phyloP scores from a whole-genome alignment of 1,284 basidiomycete genomes.

The Takashimella koratensis region DNA sequence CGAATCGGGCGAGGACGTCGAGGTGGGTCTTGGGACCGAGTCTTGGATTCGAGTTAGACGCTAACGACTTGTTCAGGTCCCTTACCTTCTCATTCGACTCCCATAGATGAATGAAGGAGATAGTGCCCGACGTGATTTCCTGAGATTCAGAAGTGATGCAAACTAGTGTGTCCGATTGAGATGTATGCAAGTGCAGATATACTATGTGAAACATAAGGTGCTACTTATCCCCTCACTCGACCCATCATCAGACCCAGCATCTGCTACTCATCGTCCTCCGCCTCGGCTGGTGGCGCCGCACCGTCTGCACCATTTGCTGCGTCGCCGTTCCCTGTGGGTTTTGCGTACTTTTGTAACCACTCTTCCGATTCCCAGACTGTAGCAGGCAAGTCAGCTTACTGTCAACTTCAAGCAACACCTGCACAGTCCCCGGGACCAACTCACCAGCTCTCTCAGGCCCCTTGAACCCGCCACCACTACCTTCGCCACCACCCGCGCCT shows the following conservation, averaged over 20 bases:
- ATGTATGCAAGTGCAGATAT: slow-evolving; percentile 1
- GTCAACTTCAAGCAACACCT: background rate
- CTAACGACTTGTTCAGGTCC: slow-evolving; percentile 13
- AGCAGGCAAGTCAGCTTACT: background rate
- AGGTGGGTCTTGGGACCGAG: slow-evolving; percentile 22
- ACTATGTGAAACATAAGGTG: too few species aligned
- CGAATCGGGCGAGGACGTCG: slow-evolving; percentile 68
- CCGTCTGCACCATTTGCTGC: slow-evolving; percentile 7
- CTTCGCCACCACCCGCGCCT: slow-evolving; percentile 12
- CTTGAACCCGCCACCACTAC: slow-evolving; percentile 18
- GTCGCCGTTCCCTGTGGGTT: slow-evolving; percentile 24
- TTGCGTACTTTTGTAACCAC: slow-evolving; percentile 43
- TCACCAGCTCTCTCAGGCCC: slow-evolving; percentile 39
- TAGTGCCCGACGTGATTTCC: background rate
- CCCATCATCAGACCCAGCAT: too few species aligned
- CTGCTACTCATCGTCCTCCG: slow-evolving; percentile 2
- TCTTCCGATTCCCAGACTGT: slow-evolving; percentile 48
- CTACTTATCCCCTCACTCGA: too few species aligned
- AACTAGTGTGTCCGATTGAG: background rate
- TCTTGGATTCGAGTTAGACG: background rate
- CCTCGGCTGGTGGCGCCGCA: too few species aligned
- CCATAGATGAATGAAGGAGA: slow-evolving; percentile 6
- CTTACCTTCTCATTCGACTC: slow-evolving; percentile 20
- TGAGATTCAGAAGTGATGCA: background rate
- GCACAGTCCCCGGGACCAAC: slow-evolving; percentile 8